phyloP scores from a whole-genome alignment of 1,284 basidiomycete species.

The Ustilago esculenta region DNA sequence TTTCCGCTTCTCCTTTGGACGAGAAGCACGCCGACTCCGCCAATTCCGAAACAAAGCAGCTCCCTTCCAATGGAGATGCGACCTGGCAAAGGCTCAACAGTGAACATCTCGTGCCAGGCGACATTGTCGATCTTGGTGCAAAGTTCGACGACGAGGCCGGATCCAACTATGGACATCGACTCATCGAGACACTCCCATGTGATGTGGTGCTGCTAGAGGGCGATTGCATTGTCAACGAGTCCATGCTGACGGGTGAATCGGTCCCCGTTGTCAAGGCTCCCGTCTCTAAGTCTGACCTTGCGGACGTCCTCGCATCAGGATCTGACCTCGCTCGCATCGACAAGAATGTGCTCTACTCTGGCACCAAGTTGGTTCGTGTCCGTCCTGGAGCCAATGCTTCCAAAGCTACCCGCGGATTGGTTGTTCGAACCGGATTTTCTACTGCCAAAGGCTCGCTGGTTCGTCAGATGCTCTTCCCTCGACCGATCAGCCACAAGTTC shows the following conservation, averaged over 20 bases:
- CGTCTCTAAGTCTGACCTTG: conserved; percentile 66
- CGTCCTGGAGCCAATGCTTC: conserved; percentile 73
- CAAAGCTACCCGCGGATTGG: conserved; percentile 79
- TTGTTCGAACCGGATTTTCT: conserved; percentile 93
- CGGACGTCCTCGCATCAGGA: conserved; percentile 46
- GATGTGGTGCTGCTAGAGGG: conserved; percentile 92
- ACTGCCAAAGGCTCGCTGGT: conserved; percentile 97
- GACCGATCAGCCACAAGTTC: conserved; percentile 91
- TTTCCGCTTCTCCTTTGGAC: too few species aligned
- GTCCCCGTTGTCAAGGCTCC: conserved; percentile 90
- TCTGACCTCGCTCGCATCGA: conserved; percentile 74
- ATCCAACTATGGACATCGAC: conserved; percentile 61
- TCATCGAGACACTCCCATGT: conserved; percentile 76
- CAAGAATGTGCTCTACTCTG: conserved; percentile 89
- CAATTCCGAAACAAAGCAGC: conserved; percentile 1
- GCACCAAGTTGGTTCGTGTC: conserved; percentile 90
- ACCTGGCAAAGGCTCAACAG: conserved; percentile 73
- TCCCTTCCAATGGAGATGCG: conserved; percentile 71
- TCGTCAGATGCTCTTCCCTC: conserved; percentile 97
- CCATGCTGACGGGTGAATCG: conserved; percentile 96
- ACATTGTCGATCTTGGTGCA: conserved; percentile 88
- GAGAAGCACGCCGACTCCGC: conserved; percentile 10
- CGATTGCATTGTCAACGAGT: conserved; percentile 97
- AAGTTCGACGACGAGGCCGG: conserved; percentile 74
- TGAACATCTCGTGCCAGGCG: conserved; percentile 86